Percentiles rank a stretch among this genome's conserved stretches.
Conservation (phyloP, 1,284 basidiomycete genomes). For the Mycosarcoma maydis region DNA sequence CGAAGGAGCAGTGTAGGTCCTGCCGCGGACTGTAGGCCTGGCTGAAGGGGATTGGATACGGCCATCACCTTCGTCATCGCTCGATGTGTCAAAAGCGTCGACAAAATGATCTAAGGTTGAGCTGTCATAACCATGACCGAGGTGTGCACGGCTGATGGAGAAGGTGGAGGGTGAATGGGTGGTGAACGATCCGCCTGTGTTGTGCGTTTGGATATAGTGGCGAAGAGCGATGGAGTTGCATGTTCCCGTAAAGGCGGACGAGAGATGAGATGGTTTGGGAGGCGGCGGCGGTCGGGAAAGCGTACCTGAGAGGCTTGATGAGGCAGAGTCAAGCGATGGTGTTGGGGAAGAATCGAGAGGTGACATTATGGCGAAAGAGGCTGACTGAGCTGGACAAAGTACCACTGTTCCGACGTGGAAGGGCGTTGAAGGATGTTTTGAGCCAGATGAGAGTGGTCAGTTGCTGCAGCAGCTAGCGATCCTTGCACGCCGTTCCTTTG, state of each 20-base stretch:
- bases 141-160: conserved; percentile 29
- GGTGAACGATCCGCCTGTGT: conserved; percentile 42
- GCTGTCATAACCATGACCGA: conserved; percentile 38
- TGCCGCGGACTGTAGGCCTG: conserved; percentile 17
- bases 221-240: conserved; percentile 55
- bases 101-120: conserved; percentile 33
- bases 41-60: neutral
- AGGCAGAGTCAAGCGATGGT: no score
- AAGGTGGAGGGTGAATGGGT: conserved; percentile 17
- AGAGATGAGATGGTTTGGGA: conserved; percentile 54
- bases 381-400: neutral
- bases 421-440: no score
- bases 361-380: conserved; percentile 24
- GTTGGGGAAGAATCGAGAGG: no score
- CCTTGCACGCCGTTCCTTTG: no score
- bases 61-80: conserved; percentile 20
- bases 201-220: conserved; percentile 50
- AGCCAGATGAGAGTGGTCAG: no score
- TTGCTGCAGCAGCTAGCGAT: no score
- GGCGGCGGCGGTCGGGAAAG: conserved; percentile 47
- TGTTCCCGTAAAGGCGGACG: conserved; percentile 51
- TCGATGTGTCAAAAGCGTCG: conserved; percentile 26
- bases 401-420: no score
- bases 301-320: conserved; percentile 25
- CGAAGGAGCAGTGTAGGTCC: conserved; percentile 44